Evolutionary conservation across 139 green algal species (phyloP).

Genomic region (Spirogloea muscicola): DNA sequence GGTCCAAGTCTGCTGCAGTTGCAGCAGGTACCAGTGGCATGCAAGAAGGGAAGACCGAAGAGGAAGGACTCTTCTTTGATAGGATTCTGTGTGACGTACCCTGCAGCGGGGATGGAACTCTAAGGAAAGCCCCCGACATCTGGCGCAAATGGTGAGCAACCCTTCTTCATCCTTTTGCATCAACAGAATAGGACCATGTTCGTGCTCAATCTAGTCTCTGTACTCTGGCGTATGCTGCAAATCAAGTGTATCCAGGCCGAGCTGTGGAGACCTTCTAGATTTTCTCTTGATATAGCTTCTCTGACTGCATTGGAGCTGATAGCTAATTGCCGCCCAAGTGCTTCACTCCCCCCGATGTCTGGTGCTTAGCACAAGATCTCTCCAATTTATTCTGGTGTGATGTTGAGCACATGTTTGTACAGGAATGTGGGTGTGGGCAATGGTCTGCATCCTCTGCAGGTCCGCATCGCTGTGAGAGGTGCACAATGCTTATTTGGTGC

Average conservation of each 20-base stretch:
- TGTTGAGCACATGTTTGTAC: too few species aligned
- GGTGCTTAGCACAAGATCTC: too few species aligned
- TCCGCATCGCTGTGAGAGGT: slow-evolving; percentile 80
- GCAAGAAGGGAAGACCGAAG: neutral
- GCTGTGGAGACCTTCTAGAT: too few species aligned
- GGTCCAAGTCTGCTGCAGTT: neutral
- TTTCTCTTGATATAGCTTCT: too few species aligned
- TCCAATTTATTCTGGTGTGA: too few species aligned
- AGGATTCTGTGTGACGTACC: slow-evolving; percentile 95
- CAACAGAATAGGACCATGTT: too few species aligned
- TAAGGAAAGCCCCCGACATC: slow-evolving; percentile 96
- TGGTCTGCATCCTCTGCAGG: slow-evolving; percentile 85
- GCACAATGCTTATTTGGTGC: neutral
- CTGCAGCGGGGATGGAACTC: slow-evolving; percentile 92
- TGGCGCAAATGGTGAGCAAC: slow-evolving; percentile 74
- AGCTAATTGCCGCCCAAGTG: too few species aligned
- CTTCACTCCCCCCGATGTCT: too few species aligned
- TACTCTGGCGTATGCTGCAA: too few species aligned
- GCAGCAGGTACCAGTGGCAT: neutral
- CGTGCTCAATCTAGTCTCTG: too few species aligned
- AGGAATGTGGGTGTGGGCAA: slow-evolving; percentile 65
- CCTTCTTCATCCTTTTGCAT: neutral
- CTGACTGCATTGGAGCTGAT: too few species aligned
- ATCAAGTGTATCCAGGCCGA: too few species aligned
- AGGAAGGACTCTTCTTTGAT: slow-evolving; percentile 67